Percentiles rank a stretch among this genome's conserved stretches.
Conservation (phyloP, 768 basidiomycete genomes). For the Strobilomyces confusus region DNA sequence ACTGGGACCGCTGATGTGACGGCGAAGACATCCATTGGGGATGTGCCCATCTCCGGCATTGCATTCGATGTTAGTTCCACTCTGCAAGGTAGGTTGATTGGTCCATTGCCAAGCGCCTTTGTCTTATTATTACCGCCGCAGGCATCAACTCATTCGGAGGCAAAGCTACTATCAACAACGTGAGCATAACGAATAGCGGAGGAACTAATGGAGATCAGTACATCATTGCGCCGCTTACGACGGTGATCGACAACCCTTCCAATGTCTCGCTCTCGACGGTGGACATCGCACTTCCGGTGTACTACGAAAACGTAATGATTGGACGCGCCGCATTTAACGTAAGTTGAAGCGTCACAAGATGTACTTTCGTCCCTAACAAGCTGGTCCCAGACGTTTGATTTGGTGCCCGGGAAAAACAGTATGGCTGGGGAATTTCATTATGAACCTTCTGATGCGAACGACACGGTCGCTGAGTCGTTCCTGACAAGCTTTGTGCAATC, state of each 20-base stretch:
- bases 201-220: constrained; percentile 57
- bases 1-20: constrained; percentile 56
- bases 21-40: constrained; percentile 59
- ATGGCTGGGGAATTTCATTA: constrained; percentile 64
- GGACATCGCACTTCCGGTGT: constrained; percentile 53
- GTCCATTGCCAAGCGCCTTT: background rate
- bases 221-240: constrained; percentile 53
- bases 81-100: constrained; percentile 41
- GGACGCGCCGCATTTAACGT: constrained; percentile 60
- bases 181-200: constrained; percentile 62
- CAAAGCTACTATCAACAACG: constrained; percentile 48
- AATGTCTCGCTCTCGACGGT: constrained; percentile 61
- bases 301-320: constrained; percentile 51
- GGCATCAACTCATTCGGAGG: constrained; percentile 61
- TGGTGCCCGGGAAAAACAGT: constrained; percentile 54
- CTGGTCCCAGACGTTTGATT: constrained; percentile 44
- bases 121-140: constrained; percentile 13
- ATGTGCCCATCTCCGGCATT: constrained; percentile 63
- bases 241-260: constrained; percentile 61
- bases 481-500: constrained; percentile 57
- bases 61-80: constrained; percentile 56
- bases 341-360: constrained; percentile 17
- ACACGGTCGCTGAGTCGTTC: constrained; percentile 62
- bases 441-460: constrained; percentile 57
- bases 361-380: background rate